Conservation (phyloP, 2,329 filamentous ascomycete genomes). For the Septoria linicola region DNA sequence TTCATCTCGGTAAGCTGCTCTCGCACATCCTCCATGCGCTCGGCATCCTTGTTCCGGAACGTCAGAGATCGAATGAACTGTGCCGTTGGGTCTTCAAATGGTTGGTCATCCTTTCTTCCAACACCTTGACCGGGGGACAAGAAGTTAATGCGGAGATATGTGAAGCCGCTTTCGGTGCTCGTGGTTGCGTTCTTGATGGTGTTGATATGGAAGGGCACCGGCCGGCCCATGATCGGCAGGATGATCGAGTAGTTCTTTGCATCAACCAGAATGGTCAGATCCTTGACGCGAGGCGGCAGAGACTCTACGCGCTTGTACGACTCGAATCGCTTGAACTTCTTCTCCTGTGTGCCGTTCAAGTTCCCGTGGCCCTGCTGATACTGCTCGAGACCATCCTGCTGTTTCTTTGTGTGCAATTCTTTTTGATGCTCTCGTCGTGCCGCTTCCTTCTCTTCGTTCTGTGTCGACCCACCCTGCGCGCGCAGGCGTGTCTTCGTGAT, state of each 20-base stretch:
- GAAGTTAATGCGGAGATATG: conserved; percentile 95
- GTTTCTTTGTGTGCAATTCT: conserved; percentile 82
- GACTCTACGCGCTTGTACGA: conserved; percentile 98
- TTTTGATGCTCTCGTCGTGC: conserved; percentile 89
- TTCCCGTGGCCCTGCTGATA: conserved; percentile 83
- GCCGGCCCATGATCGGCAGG: conserved; percentile 93
- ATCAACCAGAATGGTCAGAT: conserved; percentile 87
- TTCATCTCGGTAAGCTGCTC: conserved; percentile 95
- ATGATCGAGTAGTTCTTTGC: conserved; percentile 86
- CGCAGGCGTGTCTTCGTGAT: conserved; percentile 91
- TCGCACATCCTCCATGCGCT: conserved; percentile 85
- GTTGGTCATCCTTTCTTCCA: conserved; percentile 93
- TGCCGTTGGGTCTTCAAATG: conserved; percentile 92
- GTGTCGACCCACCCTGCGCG: conserved; percentile 82
- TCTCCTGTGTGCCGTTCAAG: conserved; percentile 86
- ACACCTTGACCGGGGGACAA: conserved; percentile 96
- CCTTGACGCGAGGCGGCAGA: conserved; percentile 76
- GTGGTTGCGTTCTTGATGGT: conserved; percentile 99
- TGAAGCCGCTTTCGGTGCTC: conserved; percentile 91
- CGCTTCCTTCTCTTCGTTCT: conserved; percentile 86
- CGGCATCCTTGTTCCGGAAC: conserved; percentile 85
- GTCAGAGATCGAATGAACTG: conserved; percentile 96
- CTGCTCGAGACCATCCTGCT: conserved; percentile 78
- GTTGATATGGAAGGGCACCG: conserved; percentile 95
- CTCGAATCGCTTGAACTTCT: conserved; percentile 98